Percentiles rank a stretch among this genome's conserved stretches.
Evolutionary conservation across 1,284 basidiomycete genomes (phyloP).

Genomic region (Malassezia vespertilionis): DNA sequence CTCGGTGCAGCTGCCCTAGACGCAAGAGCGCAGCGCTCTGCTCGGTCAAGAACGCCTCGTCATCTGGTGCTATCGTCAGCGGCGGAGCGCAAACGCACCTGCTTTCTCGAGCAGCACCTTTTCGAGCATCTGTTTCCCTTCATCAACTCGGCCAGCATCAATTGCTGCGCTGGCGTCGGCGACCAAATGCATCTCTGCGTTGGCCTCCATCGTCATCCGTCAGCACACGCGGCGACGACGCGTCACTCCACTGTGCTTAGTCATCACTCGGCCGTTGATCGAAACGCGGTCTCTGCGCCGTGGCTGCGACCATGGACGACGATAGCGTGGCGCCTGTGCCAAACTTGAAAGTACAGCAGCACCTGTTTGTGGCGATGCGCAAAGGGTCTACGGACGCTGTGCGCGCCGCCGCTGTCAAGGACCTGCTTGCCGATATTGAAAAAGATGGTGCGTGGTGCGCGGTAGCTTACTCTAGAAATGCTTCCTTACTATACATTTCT

Average conservation of each 20-base stretch:
- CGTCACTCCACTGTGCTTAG: slow-evolving; percentile 9
- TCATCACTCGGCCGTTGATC: slow-evolving; percentile 11
- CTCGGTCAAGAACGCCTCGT: slow-evolving; percentile 60
- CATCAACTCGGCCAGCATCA: slow-evolving; percentile 24
- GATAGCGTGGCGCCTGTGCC: slow-evolving; percentile 41
- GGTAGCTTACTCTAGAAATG: slow-evolving; percentile 31
- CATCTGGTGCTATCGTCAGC: slow-evolving; percentile 22
- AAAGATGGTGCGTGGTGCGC: slow-evolving; percentile 58
- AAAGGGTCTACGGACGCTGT: slow-evolving; percentile 53
- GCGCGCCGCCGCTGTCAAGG: slow-evolving; percentile 47
- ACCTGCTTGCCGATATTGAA: slow-evolving; percentile 66
- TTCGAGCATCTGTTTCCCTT: slow-evolving; percentile 37
- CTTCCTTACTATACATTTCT: slow-evolving; percentile 40
- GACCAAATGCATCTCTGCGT: slow-evolving; percentile 16
- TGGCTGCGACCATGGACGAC: slow-evolving; percentile 31
- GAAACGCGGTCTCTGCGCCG: slow-evolving; percentile 4
- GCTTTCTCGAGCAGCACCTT: slow-evolving; percentile 27
- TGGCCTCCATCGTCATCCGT: slow-evolving; percentile 9
- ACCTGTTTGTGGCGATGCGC: slow-evolving; percentile 41
- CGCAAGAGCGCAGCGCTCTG: slow-evolving; percentile 78
- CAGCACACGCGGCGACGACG: background rate
- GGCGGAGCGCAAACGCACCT: background rate
- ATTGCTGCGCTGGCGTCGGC: slow-evolving; percentile 36
- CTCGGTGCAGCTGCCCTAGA: slow-evolving; percentile 76
- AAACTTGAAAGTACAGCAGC: slow-evolving; percentile 42